Percentiles rank a stretch among this genome's conserved stretches.
Conservation (phyloP, 2,329 filamentous ascomycete species). For the Delphinella strobiligena region DNA sequence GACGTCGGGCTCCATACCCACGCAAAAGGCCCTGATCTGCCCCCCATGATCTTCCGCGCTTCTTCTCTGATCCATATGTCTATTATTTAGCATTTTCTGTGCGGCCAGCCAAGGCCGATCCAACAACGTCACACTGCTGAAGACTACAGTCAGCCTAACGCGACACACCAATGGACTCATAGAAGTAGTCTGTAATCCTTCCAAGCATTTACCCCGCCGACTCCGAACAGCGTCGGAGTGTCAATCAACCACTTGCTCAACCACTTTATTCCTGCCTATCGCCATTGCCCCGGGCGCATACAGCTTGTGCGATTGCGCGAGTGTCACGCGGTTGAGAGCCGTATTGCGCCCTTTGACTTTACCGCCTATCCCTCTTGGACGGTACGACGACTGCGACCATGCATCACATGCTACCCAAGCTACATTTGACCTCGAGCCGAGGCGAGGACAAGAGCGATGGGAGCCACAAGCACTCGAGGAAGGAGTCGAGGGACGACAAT, state of each 20-base stretch:
- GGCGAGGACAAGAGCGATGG: constrained; percentile 2
- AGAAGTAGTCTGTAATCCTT: not conserved
- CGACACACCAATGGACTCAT: not conserved
- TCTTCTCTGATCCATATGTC: too few species aligned
- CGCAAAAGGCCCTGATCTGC: too few species aligned
- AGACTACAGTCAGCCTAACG: too few species aligned
- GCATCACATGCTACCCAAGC: constrained; percentile 21
- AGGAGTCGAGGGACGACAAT: constrained; percentile 11
- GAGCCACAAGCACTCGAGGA: constrained; percentile 13
- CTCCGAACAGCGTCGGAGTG: not conserved
- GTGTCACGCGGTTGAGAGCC: not conserved
- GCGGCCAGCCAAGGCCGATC: not conserved
- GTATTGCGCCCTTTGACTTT: not conserved
- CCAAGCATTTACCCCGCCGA: not conserved
- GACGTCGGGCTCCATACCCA: too few species aligned
- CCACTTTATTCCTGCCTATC: not conserved
- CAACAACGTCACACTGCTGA: too few species aligned
- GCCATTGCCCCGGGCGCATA: not conserved
- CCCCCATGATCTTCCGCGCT: too few species aligned
- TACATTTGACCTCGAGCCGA: constrained; percentile 20
- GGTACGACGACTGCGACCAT: constrained; percentile 11
- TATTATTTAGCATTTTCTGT: not conserved
- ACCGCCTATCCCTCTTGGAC: too few species aligned
- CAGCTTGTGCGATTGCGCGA: not conserved
- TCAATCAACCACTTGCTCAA: not conserved